These are phyloP conservation scores for Phlebiopsis flavidoalba DNA, from an alignment of 768 basidiomycete genomes.

Conservation along the genomic window DNA sequence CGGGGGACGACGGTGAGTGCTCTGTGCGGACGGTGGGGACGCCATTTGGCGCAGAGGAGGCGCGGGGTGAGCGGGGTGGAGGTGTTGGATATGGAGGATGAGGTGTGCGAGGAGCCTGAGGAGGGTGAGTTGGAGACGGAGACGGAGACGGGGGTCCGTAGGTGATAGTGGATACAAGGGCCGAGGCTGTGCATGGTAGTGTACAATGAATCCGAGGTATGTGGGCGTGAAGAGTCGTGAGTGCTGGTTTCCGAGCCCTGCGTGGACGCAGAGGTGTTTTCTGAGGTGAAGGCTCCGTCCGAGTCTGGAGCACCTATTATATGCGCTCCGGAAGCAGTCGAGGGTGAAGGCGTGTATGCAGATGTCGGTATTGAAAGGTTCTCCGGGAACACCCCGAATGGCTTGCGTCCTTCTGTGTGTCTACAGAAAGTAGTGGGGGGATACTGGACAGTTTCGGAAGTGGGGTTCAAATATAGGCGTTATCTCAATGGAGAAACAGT, in stretches of 20 bases:
- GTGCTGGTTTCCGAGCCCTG: not conserved
- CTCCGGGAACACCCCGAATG: not conserved
- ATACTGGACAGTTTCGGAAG: not conserved
- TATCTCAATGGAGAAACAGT: not conserved
- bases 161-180: constrained; percentile 13
- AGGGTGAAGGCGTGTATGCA: not conserved
- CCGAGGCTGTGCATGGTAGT: constrained; percentile 9
- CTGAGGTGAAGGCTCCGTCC: not conserved
- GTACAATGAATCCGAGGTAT: constrained; percentile 17
- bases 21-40: constrained; percentile 1
- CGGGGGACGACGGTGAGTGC: constrained; percentile 16
- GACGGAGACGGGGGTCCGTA: not conserved
- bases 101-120: no score
- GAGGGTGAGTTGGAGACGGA: constrained; percentile 9
- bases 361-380: not conserved
- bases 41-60: not conserved
- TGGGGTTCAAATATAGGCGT: not conserved
- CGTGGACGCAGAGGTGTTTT: not conserved
- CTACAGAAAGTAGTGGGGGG: no score
- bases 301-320: not conserved
- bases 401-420: not conserved
- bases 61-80: constrained; percentile 3
- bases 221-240: constrained; percentile 13
- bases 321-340: not conserved
- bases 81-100: constrained; percentile 3